phyloP scores from a whole-genome alignment of 352 stramenopile genomes.

The Globisporangium orthogonon region DNA sequence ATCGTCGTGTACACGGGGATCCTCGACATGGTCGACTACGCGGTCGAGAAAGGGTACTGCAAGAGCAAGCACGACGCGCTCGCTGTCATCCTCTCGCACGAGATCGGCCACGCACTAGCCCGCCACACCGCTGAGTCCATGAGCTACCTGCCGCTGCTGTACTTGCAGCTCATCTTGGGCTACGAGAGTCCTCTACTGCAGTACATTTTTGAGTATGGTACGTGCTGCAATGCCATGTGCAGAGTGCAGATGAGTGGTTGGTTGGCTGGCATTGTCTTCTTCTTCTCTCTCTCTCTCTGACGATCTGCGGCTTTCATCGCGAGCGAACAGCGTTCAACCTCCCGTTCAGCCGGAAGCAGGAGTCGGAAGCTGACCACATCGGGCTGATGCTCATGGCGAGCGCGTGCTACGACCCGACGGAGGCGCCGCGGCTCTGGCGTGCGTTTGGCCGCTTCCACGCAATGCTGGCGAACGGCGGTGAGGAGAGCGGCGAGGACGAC shows the following conservation, averaged over 20 bases:
- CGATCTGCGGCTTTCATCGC: no score
- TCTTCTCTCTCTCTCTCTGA: no score
- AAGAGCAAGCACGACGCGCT: slow-evolving; percentile 56
- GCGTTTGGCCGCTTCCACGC: slow-evolving; percentile 31
- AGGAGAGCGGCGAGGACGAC: slow-evolving; percentile 19
- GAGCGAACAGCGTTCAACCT: slow-evolving; percentile 36
- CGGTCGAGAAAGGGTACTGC: slow-evolving; percentile 48
- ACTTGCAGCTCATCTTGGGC: slow-evolving; percentile 34
- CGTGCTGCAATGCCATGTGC: slow-evolving; percentile 6
- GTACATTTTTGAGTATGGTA: slow-evolving; percentile 57
- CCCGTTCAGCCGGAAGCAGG: slow-evolving; percentile 54
- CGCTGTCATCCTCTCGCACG: slow-evolving; percentile 56
- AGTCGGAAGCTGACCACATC: slow-evolving; percentile 67
- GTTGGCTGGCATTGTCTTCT: no score
- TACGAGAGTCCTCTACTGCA: slow-evolving; percentile 56
- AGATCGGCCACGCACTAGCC: slow-evolving; percentile 59
- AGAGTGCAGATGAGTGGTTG: not conserved
- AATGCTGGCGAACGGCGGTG: slow-evolving; percentile 4
- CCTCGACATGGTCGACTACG: slow-evolving; percentile 58
- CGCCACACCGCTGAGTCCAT: slow-evolving; percentile 56
- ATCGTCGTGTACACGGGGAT: slow-evolving; percentile 68
- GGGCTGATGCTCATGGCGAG: slow-evolving; percentile 73
- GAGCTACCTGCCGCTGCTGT: slow-evolving; percentile 50
- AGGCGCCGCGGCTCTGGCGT: slow-evolving; percentile 40
- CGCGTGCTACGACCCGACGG: slow-evolving; percentile 59